A percentile compares a stretch with the other conserved stretches of the same genome.
phyloP scores from a whole-genome alignment of 352 stramenopile genomes.

The Phytophthora palmivora region DNA sequence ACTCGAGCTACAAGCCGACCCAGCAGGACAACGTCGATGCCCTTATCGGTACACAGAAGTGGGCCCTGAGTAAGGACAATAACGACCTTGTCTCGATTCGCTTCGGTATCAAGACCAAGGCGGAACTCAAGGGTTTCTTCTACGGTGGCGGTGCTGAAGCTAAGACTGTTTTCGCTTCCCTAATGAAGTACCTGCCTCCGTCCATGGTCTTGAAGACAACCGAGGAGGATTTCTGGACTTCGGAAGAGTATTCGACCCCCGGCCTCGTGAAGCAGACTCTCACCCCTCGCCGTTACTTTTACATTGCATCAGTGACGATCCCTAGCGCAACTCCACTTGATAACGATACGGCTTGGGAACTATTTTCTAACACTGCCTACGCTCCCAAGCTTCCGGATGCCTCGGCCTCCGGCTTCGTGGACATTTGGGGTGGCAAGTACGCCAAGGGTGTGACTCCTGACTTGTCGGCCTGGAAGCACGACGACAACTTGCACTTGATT shows the following conservation, averaged over 20 bases:
- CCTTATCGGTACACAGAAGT: slow-evolving; percentile 29
- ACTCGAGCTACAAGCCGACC: slow-evolving; percentile 17
- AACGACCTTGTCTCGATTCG: slow-evolving; percentile 36
- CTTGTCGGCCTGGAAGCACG: slow-evolving; percentile 36
- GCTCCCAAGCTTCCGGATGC: slow-evolving; percentile 27
- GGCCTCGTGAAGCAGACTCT: slow-evolving; percentile 23
- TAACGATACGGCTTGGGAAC: slow-evolving; percentile 25
- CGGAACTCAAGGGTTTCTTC: slow-evolving; percentile 26
- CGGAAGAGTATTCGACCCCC: slow-evolving; percentile 22
- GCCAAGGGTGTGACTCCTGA: slow-evolving; percentile 20
- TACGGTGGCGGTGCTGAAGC: slow-evolving; percentile 11
- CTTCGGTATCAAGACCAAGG: slow-evolving; percentile 27
- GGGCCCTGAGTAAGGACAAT: slow-evolving; percentile 32
- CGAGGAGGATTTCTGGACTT: slow-evolving; percentile 30
- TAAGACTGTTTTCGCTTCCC: slow-evolving; percentile 13
- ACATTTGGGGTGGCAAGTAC: slow-evolving; percentile 30
- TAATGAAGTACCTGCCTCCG: slow-evolving; percentile 25
- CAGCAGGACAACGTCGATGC: slow-evolving; percentile 36
- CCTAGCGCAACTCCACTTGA: slow-evolving; percentile 18
- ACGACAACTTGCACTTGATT: slow-evolving; percentile 31
- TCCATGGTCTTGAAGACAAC: slow-evolving; percentile 28
- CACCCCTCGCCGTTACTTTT: slow-evolving; percentile 35
- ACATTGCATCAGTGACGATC: slow-evolving; percentile 39
- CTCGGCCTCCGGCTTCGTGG: slow-evolving; percentile 25
- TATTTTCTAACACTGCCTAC: slow-evolving; percentile 25